phyloP scores from a whole-genome alignment of 331 rosid genomes.

The Spiraea crenata region DNA sequence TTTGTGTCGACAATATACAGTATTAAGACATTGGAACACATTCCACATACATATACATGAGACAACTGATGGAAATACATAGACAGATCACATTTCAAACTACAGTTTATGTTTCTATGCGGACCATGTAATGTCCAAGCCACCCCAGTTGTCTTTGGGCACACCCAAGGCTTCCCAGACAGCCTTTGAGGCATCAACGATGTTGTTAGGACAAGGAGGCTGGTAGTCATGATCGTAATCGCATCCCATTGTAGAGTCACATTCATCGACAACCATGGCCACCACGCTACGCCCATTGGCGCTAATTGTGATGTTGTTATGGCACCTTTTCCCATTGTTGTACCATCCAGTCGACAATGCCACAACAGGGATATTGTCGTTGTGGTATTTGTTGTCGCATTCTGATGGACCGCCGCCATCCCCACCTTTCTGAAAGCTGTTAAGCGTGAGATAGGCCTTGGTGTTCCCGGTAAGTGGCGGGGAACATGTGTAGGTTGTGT shows the following conservation, averaged over 20 bases:
- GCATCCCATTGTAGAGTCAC: slow-evolving; percentile 39
- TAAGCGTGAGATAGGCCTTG: slow-evolving; percentile 29
- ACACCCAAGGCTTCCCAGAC: slow-evolving; percentile 45
- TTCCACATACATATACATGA: background rate
- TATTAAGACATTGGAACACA: too few species aligned
- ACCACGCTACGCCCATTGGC: slow-evolving; percentile 29
- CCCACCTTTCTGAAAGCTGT: slow-evolving; percentile 23
- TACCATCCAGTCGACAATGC: slow-evolving; percentile 42
- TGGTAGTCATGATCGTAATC: slow-evolving; percentile 35
- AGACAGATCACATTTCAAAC: too few species aligned
- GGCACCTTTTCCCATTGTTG: slow-evolving; percentile 22
- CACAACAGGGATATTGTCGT: slow-evolving; percentile 25
- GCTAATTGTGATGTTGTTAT: slow-evolving; percentile 19
- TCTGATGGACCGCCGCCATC: slow-evolving; percentile 30
- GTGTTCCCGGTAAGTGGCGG: slow-evolving; percentile 17
- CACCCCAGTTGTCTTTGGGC: slow-evolving; percentile 9
- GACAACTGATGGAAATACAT: background rate
- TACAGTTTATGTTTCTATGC: background rate
- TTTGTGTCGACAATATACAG: too few species aligned
- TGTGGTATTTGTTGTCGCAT: slow-evolving; percentile 35
- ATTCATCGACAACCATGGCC: slow-evolving; percentile 41
- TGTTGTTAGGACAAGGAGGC: slow-evolving; percentile 36
- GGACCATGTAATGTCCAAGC: background rate
- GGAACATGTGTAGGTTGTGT: slow-evolving; percentile 31
- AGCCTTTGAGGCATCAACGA: slow-evolving; percentile 43